These are phyloP conservation scores for Forsythia suspensa DNA, from an alignment of 257 asterid species.

Conservation along the genomic window DNA sequence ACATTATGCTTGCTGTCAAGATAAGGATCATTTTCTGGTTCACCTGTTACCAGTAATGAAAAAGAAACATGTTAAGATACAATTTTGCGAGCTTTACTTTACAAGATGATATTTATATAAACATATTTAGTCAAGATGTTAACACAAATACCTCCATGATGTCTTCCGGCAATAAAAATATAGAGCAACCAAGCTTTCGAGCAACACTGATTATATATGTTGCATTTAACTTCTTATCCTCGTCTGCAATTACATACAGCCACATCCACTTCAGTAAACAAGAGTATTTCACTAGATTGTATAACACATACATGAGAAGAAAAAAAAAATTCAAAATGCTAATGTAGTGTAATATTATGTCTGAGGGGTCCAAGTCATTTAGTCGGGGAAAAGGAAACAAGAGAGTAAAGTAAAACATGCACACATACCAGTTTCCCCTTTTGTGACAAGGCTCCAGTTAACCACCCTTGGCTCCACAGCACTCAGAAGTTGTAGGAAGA, in stretches of 20 bases:
- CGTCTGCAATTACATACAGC: conserved; percentile 37
- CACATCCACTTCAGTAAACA: conserved; percentile 5
- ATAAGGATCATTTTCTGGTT: conserved; percentile 86
- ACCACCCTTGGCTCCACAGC: conserved; percentile 90
- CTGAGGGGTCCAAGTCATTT: too few relatives aligned
- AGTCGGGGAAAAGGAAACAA: not conserved
- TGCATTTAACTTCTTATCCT: conserved; percentile 62
- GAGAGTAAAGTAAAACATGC: not conserved
- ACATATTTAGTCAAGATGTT: not conserved
- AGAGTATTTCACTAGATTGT: too few relatives aligned
- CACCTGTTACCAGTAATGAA: conserved; percentile 45
- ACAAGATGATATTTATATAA: not conserved
- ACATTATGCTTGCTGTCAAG: conserved; percentile 84
- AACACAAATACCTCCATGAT: conserved; percentile 49
- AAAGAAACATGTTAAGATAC: not conserved
- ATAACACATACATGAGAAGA: not conserved
- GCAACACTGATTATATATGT: conserved; percentile 63
- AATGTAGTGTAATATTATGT: not conserved
- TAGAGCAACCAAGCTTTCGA: conserved; percentile 69
- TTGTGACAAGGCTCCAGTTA: conserved; percentile 89
- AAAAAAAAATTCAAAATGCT: not conserved
- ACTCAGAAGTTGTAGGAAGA: conserved; percentile 81
- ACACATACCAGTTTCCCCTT: conserved; percentile 73
- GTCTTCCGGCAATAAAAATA: conserved; percentile 65
- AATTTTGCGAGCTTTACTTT: too few relatives aligned